Base-by-base conservation (phyloP, 2,329 filamentous ascomycete species). In the Cladosporium cucumerinum region DNA sequence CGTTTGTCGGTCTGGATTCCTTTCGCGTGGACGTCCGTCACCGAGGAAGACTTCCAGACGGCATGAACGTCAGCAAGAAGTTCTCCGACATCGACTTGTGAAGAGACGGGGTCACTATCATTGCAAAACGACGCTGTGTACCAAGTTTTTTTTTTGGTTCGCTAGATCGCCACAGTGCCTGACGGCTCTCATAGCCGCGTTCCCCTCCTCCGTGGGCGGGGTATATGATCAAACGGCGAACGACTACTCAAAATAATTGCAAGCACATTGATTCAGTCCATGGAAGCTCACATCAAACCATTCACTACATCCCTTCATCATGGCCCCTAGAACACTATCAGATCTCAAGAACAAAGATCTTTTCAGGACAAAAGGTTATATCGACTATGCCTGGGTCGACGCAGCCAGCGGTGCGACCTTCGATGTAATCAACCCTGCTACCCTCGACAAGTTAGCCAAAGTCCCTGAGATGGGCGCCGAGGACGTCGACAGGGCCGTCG, bases 301-400 rank as follows among this genome's bases (percentile, higher is more conserved):
- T 28, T 28, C 23, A 51, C 25, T 11, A 51, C 2, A 51, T 14
- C 1, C 7, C 4, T 11, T n/a, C 5, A 34, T 16, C 32, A 57
- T 57, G 54, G n/a, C 32, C 2, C 26, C 54, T 34, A 57, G 65
- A 26, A 36, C 54, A 28, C 25, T 57, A 21, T 10, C 54, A 57
- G 54, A 39, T 46, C 26, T 69, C 25, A 67, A 67, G 58, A 68
- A 69, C 63, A 67, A 69, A 46, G 62, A 66, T 16, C 69, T 72
- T 8, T 60, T 72, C 28, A 60, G 48, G 21, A 62, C 62, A 1
- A 66, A 67, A 63, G 66, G 67, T 54, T 65, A 70, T 64, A 68
- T 74, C 63, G 70, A 72, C 57, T 69, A 68, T 46, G 61, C 70
- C 64, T 72, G 70, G 72, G 66, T 70, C 48, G 52, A 36, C 21